Evolutionary conservation across 768 basidiomycete genomes (phyloP).

Genomic region (Amanita jacksonii): DNA sequence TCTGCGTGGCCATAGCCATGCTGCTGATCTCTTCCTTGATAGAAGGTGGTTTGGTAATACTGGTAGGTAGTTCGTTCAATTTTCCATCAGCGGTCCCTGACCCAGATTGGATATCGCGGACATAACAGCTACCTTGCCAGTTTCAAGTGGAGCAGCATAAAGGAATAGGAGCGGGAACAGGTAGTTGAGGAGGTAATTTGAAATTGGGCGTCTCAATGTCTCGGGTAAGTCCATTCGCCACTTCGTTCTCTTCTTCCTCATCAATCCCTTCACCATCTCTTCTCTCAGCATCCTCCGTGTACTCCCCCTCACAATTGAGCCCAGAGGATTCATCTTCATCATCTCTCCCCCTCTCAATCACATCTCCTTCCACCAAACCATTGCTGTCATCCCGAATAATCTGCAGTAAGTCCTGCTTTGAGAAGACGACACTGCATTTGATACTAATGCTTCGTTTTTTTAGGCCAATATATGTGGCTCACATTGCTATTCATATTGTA

Average conservation of each 20-base stretch:
- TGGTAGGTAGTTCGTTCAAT: not conserved
- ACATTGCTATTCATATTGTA: not conserved
- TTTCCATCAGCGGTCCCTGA: not conserved
- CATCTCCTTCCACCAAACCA: too few species aligned
- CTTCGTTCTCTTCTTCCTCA: not conserved
- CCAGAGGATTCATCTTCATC: not conserved
- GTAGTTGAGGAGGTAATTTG: too few species aligned
- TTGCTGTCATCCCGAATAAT: too few species aligned
- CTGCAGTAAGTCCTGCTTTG: not conserved
- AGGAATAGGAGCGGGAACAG: not conserved
- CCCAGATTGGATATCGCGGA: not conserved
- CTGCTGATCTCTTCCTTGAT: not conserved
- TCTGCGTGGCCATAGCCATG: not conserved
- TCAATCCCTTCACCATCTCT: not conserved
- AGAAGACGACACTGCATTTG: not conserved
- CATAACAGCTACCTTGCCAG: not conserved
- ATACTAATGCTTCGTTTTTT: not conserved
- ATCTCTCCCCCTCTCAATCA: not conserved
- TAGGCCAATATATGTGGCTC: not conserved
- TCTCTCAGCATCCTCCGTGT: not conserved
- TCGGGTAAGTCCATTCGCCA: not conserved
- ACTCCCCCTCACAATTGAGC: not conserved
- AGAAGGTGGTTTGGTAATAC: too few species aligned
- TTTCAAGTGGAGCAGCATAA: not conserved
- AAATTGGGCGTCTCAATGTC: slow-evolving; percentile 4